Base-by-base conservation (phyloP, 257 asterid species). In the Forsythia suspensa region DNA sequence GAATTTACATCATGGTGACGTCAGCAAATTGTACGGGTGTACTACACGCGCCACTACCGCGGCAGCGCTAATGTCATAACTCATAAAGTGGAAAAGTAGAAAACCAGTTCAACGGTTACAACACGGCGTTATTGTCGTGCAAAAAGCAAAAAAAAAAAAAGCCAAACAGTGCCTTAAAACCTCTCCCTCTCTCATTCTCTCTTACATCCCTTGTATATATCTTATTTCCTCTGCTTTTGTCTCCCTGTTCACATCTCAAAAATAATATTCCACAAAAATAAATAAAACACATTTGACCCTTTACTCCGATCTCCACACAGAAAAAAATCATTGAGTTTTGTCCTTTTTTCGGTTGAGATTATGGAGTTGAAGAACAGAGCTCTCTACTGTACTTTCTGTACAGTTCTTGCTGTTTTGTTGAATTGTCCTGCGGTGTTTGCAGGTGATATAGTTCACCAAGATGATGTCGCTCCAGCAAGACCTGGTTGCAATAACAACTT, bases 401-500 rank as follows among this genome's bases (percentile, higher is more conserved):
- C 83, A 40, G 85, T 82, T 79, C 61, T 84, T 75, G 88, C 83
- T 83, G 75, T 89, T 76, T 71, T 88, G 69, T 42, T 77, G 46
- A 82, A 80, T 84, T 70, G 86, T 79, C 82, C 84, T 71, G 72
- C 40, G 57, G 97, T 89, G 16, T 84, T 81, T 83, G 97, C 91
- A 13, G 97, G 97, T 61, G 98, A 94, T 80, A 94, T 92, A 39
- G 97, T 94, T 79, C 98, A 92, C 84, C 94, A 85, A 61, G 98
- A 92, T 85, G 92, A 92, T 82, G 68, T 80, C 36, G 92, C 98
- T 67, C 98, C 98, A 2, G 88, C 81, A 81, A 85, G 91, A 69
- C 96, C 97, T 72, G 97, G 97, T 21, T 94, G 98, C 80, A 90
- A 86, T 29, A 94, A 94, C 84, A 88, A 92, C 83, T 94, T 92